Base-by-base conservation (phyloP, 2,329 filamentous ascomycete species). In the Madurella fahalii region DNA sequence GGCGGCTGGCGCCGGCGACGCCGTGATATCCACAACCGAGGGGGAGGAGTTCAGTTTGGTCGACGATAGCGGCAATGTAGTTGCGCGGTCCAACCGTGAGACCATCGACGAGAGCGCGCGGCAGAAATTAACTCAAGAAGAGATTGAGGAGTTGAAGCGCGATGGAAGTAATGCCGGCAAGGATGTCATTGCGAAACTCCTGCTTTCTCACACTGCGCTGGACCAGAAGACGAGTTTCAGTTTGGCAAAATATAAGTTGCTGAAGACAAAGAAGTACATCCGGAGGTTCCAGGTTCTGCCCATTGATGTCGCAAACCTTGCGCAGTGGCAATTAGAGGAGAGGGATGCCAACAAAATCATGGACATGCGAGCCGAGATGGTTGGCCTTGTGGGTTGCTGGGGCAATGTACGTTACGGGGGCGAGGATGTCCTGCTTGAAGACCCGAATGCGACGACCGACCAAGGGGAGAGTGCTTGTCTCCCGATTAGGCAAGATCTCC, bases 171-270 rank as follows among this genome's bases (percentile, higher is more conserved):
- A 86, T 5, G 89, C 90, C 0, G 93, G 92, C 12, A 88, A 89
- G 68, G 92, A 95, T 49, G 81, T 99, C 46, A 94, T 99, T 60
- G 86, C 89, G n/a, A 95, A 92, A 72, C 84, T 99, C 25, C 82
- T 99, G 71, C 80, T 91, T 31, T 94, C 91, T 42, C 94, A 99
- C 71, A 86, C 89, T 16, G 89, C 87, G 1, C 80, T 99, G 42
- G 91, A 95, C 62, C 88, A 97, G 74, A 99, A 99, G 78, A 97
- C 94, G 0, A 80, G 85, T 0, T 99, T 95, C 67, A 95, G 91
- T 2, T 77, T 96, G 54, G 92, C 93, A 42, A 99, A 99, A 71
- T 99, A 99, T 72, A 96, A 94, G 66, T 76, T 97, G 16, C 79
- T 95, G 44, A 99, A 99, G 75, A 87, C 89, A 60, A 92, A 86